Percentiles rank a stretch among this genome's conserved stretches.
Evolutionary conservation across 805 yeast genomes (phyloP).

Genomic region (Huiozyma naganishii): DNA sequence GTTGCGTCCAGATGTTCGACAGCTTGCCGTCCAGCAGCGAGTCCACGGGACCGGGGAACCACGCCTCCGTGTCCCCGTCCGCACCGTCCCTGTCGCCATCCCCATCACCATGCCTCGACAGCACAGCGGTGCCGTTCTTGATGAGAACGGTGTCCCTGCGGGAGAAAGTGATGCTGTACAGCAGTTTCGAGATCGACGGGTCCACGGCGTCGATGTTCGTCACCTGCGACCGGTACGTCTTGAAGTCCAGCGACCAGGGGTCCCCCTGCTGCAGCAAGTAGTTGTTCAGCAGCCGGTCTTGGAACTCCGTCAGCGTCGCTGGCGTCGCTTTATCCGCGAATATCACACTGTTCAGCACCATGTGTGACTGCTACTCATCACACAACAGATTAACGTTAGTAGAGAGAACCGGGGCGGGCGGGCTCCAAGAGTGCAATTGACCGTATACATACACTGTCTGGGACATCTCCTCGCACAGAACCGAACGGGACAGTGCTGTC

Average conservation of each 20-base stretch:
- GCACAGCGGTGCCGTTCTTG: constrained; percentile 17
- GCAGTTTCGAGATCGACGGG: constrained; percentile 11
- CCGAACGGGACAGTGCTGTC: neutral
- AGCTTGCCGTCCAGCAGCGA: constrained; percentile 15
- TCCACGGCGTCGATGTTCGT: neutral
- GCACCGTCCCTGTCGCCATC: constrained; percentile 3
- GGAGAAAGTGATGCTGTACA: constrained; percentile 22
- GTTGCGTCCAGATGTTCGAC: constrained; percentile 25
- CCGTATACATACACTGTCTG: neutral
- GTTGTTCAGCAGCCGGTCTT: constrained; percentile 19
- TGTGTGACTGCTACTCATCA: neutral
- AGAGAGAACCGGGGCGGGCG: no score
- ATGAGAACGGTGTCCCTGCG: constrained; percentile 19
- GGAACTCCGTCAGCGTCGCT: constrained; percentile 21
- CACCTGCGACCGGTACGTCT: constrained; percentile 20
- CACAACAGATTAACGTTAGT: no score
- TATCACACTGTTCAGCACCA: constrained; percentile 14
- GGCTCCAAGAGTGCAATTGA: neutral
- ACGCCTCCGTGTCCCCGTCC: constrained; percentile 8
- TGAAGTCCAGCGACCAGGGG: constrained; percentile 25
- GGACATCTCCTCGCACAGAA: neutral
- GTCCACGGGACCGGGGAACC: constrained; percentile 20
- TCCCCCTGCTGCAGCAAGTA: constrained; percentile 15
- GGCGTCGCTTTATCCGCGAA: constrained; percentile 26
- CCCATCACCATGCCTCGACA: constrained; percentile 9